Evolutionary conservation across 345 rosid genomes (phyloP).

Genomic region (Eucalyptus melliodora): DNA sequence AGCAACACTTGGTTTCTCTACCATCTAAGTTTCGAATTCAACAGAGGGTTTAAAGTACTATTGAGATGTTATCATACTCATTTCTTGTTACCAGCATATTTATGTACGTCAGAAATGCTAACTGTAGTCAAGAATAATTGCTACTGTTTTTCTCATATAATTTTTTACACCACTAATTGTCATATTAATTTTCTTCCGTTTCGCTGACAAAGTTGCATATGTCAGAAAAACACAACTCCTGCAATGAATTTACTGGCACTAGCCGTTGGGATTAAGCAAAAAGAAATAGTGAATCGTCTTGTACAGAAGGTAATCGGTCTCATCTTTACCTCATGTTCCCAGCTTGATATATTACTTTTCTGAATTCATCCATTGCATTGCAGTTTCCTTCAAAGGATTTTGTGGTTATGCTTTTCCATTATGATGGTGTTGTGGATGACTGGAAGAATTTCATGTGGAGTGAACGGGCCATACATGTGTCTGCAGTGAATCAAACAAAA

Average conservation of each 20-base stretch:
- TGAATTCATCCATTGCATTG: not conserved
- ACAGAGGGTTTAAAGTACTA: not conserved
- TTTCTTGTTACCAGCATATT: not conserved
- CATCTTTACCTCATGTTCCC: not conserved
- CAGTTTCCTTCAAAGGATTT: conserved; percentile 33
- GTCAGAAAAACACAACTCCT: not conserved
- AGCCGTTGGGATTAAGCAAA: conserved; percentile 4
- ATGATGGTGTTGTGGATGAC: conserved; percentile 35
- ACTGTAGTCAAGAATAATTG: not conserved
- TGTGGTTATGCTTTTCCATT: conserved; percentile 48
- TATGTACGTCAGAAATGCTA: not conserved
- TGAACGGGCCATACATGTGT: conserved; percentile 22
- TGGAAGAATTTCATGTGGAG: conserved; percentile 42
- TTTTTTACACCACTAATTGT: not conserved
- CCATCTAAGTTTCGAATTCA: not conserved
- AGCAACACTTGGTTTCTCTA: not conserved
- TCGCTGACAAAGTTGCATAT: not conserved
- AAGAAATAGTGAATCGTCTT: not conserved
- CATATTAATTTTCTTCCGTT: not conserved
- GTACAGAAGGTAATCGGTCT: not conserved
- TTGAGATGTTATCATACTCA: not conserved
- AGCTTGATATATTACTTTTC: not conserved
- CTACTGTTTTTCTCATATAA: not conserved
- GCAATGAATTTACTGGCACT: conserved; percentile 1
- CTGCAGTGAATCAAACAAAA: conserved; percentile 48